Evolutionary conservation across 208 protist species (phyloP), one percentile per base, ranked within the genome.

Genomic region (Wallacemonas rigidus): DNA sequence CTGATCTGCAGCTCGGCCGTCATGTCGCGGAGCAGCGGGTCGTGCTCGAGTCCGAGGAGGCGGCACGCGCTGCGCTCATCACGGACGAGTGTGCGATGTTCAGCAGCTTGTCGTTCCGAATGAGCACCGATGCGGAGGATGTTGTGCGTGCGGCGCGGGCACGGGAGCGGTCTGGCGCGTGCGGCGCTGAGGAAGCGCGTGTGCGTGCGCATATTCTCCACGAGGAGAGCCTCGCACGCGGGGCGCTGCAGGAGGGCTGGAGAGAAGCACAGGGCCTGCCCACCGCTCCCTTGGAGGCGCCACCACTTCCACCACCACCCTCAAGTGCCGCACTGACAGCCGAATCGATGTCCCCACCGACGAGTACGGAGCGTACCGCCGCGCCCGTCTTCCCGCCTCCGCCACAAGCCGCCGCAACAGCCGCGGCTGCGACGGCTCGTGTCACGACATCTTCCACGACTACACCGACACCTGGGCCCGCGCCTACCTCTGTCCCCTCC

Each of bases 21-120:
- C 47, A 50, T n/a, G 3, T 73, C 6, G 55, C 70, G 14, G 72
- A 56, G 17, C 75, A 82, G 61, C 63, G 69, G 11, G 17, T 79
- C 17, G 50, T 91, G 26, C 76, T 82, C 56, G 81, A 80, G 55
- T 62, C 62, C n/a, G 86, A 91, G 64, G 80, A 86, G 61, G 72
- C 77, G 8, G 71, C 51, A 0, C 81, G 86, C 6, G 77, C 79
- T n/a, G 69, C 63, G 1, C 65, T 91, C 50, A 73, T 87, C 61
- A 82, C 86, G n/a, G 83, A 88, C 55, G 74, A 83, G 39, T 82
- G 76, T 70, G 77, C 63, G 14, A 76, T 67, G n/a, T 72, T 39
- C 72, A 91, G 80, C 55, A 80, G 81, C 11, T 50, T 86, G 41
- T 36, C 53, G 6, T 91, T 87, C 68, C 77, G 82, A 57, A 58